Evolutionary conservation across 306 rosid species (phyloP).

Genomic region (Hylodesmum podocarpum): DNA sequence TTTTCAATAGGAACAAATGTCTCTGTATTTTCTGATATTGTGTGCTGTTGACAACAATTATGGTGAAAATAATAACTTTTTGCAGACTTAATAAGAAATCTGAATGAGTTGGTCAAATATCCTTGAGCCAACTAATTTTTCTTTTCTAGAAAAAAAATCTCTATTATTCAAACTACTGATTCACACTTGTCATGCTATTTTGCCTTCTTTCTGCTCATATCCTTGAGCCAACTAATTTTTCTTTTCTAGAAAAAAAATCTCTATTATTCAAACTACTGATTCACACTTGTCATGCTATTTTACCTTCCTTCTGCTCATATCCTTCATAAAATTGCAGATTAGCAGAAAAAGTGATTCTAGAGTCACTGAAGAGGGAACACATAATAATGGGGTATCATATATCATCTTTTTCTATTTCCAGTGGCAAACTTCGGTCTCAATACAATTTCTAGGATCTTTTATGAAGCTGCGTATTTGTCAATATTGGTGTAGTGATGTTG

Average conservation of each 20-base stretch:
- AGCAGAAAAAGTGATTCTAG: conserved; percentile 78
- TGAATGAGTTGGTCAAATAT: conserved; percentile 6
- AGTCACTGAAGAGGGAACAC: conserved; percentile 55
- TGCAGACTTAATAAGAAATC: neutral
- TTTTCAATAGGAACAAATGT: conserved; percentile 12
- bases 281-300: neutral
- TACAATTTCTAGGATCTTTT: neutral
- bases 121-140: neutral
- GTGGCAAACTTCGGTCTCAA: conserved; percentile 18
- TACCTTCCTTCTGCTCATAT: conserved; percentile 24
- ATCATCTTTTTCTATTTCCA: neutral
- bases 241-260: neutral
- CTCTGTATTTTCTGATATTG: neutral
- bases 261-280: neutral
- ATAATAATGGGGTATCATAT: conserved; percentile 63
- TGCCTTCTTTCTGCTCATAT: too few relatives aligned
- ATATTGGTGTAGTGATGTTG: conserved; percentile 58
- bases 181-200: neutral
- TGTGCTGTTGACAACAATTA: conserved; percentile 5
- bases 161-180: neutral
- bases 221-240: neutral
- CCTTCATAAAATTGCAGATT: conserved; percentile 55
- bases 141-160: neutral
- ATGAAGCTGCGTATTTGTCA: neutral
- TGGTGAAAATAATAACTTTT: neutral